Conservation (phyloP, 768 basidiomycete species). For the Symmetrospora coprosmae region DNA sequence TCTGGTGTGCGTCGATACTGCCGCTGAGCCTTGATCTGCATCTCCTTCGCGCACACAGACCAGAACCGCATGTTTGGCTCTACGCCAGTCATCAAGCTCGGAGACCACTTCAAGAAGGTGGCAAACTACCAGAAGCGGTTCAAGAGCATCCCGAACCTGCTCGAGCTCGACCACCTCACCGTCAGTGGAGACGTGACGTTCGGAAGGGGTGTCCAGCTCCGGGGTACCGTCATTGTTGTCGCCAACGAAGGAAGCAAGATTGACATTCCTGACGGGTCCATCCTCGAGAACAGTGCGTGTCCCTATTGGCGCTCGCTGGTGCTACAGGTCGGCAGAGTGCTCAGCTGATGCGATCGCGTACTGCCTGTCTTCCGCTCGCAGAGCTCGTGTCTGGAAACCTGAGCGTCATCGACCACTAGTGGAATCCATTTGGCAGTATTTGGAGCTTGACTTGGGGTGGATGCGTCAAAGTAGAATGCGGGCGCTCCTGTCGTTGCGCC, state of each 20-base stretch:
- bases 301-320: neutral
- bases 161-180: slow-evolving; percentile 86
- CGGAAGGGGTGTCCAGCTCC: slow-evolving; percentile 39
- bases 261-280: slow-evolving; percentile 67
- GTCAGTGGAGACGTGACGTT: slow-evolving; percentile 45
- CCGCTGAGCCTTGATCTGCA: neutral
- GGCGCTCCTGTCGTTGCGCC: too few species aligned
- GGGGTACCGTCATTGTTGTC: slow-evolving; percentile 78
- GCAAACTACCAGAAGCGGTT: slow-evolving; percentile 85
- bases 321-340: neutral
- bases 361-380: too few species aligned
- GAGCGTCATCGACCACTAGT: slow-evolving; percentile 56
- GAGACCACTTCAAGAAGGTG: slow-evolving; percentile 88
- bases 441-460: too few species aligned
- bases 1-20: neutral
- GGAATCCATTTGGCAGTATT: too few species aligned
- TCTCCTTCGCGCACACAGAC: slow-evolving; percentile 8
- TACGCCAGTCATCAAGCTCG: slow-evolving; percentile 71
- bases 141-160: slow-evolving; percentile 83
- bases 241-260: slow-evolving; percentile 71
- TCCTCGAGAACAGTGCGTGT: slow-evolving; percentile 49
- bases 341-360: too few species aligned
- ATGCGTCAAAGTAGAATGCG: too few species aligned
- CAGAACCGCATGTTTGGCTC: slow-evolving; percentile 62
- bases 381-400: slow-evolving; percentile 69